phyloP scores from a whole-genome alignment of 108 stramenopile genomes.

The Conticribra guillardii region DNA sequence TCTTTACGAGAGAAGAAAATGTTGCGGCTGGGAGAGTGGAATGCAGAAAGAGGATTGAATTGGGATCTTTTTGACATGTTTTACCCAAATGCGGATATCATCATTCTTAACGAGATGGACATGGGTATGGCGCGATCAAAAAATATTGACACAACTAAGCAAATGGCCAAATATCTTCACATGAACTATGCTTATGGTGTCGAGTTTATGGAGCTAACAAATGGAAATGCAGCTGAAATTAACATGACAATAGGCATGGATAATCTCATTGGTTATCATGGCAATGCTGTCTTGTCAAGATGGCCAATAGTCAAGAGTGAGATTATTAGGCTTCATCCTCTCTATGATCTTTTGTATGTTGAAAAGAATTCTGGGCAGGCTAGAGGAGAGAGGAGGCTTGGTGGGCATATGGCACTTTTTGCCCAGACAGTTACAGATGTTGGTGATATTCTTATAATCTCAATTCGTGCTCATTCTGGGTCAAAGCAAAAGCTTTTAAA shows the following conservation, averaged over 20 bases:
- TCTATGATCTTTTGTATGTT: neutral
- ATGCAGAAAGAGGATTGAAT: constrained; percentile 24
- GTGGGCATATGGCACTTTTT: constrained; percentile 26
- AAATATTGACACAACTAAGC: constrained; percentile 9
- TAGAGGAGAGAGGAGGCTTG: constrained; percentile 18
- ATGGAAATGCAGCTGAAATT: constrained; percentile 14
- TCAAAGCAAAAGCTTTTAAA: neutral
- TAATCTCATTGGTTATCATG: constrained; percentile 20
- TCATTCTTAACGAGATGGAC: constrained; percentile 32
- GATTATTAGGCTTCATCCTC: constrained; percentile 11
- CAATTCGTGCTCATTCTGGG: constrained; percentile 9
- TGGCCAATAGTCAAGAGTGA: constrained; percentile 8
- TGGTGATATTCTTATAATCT: constrained; percentile 5
- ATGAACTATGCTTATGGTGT: constrained; percentile 37
- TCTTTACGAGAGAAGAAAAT: neutral
- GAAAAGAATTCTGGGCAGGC: constrained; percentile 11
- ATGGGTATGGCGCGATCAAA: constrained; percentile 17
- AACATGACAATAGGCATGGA: constrained; percentile 7
- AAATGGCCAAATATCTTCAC: constrained; percentile 8
- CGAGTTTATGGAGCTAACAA: constrained; percentile 27
- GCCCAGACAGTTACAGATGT: constrained; percentile 2
- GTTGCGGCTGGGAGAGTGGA: constrained; percentile 15
- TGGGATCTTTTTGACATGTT: constrained; percentile 19
- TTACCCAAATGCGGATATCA: constrained; percentile 11
- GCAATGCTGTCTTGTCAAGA: constrained; percentile 21